A percentile compares a stretch with the other conserved stretches of the same genome.
These are phyloP conservation scores for Bacidia rubella DNA, from an alignment of 495 filamentous ascomycete genomes.

Conservation along the genomic window DNA sequence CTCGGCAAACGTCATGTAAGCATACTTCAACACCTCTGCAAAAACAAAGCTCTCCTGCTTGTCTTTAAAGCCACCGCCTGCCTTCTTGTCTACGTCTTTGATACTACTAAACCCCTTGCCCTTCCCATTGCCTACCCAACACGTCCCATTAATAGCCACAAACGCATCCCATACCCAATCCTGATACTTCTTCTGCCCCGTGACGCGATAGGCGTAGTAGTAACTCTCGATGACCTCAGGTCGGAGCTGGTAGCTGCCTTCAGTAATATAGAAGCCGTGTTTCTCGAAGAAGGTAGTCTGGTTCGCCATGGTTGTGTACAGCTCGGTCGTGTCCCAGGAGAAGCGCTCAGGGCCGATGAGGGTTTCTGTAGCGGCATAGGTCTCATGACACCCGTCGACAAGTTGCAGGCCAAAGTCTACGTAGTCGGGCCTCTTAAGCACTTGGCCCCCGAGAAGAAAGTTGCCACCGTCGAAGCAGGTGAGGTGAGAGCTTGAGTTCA, in stretches of 20 bases:
- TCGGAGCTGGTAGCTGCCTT: constrained; percentile 49
- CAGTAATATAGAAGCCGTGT: constrained; percentile 64
- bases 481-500: constrained; percentile 47
- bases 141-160: constrained; percentile 50
- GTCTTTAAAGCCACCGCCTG: constrained; percentile 50
- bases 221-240: constrained; percentile 80
- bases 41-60: constrained; percentile 86
- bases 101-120: constrained; percentile 56
- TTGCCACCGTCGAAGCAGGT: constrained; percentile 81
- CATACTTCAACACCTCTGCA: constrained; percentile 82
- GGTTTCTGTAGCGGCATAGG: constrained; percentile 54
- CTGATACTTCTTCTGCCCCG: constrained; percentile 47
- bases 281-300: constrained; percentile 45
- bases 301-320: constrained; percentile 25
- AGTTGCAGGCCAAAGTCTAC: constrained; percentile 63
- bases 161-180: constrained; percentile 84
- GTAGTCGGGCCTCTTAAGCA: constrained; percentile 48
- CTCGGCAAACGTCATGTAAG: constrained; percentile 52
- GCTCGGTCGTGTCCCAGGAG: constrained; percentile 43
- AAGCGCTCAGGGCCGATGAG: constrained; percentile 72
- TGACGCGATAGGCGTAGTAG: constrained; percentile 78
- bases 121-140: constrained; percentile 43
- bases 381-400: constrained; percentile 59
- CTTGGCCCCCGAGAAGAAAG: constrained; percentile 72
- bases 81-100: constrained; percentile 45